Base-by-base conservation (phyloP, 768 basidiomycete genomes). In the Auricularia auricula-judae region DNA sequence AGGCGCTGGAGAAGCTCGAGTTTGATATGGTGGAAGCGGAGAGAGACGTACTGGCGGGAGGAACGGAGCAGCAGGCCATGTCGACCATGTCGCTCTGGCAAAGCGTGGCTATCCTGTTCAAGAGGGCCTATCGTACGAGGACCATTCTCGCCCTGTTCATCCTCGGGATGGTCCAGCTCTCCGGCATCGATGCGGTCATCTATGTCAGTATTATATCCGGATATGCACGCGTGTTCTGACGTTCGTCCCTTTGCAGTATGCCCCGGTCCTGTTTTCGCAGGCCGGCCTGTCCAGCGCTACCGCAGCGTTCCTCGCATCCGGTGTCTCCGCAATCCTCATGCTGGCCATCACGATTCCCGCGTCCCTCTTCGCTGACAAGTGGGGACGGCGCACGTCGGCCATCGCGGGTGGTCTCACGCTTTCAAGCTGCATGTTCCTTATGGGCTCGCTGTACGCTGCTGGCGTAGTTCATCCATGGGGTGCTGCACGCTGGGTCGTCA, bases 251-350 rank as follows among this genome's bases (percentile, higher is more conserved):
- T 42, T 7, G 14, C 70, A 79, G 69, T 80, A 79, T 63, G 81
- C 80, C 0, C 82, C 82, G 0, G 73, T 79, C 8, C 72, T 82
- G 12, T 83, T 83, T 66, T 69, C 75, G 3, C 81, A 82, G 66
- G 80, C 80, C 1, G 80, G 82, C n/a, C 75, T 83, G 18, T 76
- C 76, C 10, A 75, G 75, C 3, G 71, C 72, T n/a, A 75, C 77
- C n/a, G 76, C 81, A 2, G 76, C 79, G 2, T 82, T 83, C 72
- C 74, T 82, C 36, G 81, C 80, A 0, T 80, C 80, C 1, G 83
- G 81, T 4, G 73, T 83, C 14, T 78, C 79, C 1, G 82, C 81
- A 35, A 73, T 83, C 51, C 67, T 81, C 43, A 78, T 77, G 65
- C 65, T 82, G 21, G 72, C 71, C 16, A 70, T 73, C 56, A 79